These are phyloP conservation scores for Neurospora sp. DNA, from an alignment of 495 filamentous ascomycete species.

Conservation along the genomic window DNA sequence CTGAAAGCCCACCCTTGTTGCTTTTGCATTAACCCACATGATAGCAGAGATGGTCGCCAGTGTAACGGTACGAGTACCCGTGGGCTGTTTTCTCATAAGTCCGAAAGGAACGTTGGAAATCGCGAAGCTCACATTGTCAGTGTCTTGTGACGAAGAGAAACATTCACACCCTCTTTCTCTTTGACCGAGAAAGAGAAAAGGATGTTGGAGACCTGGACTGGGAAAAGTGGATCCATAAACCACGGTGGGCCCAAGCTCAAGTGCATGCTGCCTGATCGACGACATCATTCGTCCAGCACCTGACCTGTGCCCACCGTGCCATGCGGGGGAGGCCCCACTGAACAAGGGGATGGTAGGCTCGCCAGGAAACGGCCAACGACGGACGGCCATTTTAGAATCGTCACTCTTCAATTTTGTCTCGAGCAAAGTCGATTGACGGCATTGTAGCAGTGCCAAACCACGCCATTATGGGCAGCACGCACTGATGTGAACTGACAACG, in stretches of 20 bases:
- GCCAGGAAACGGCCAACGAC: neutral
- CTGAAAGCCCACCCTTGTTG: neutral
- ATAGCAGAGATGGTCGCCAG: neutral
- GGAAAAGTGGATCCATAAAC: neutral
- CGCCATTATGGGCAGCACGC: neutral
- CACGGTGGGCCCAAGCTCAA: neutral
- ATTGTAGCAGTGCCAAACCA: neutral
- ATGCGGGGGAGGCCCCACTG: neutral
- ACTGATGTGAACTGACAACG: neutral
- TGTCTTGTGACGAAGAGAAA: neutral
- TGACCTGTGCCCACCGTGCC: neutral
- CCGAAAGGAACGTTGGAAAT: neutral
- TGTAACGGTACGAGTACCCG: neutral
- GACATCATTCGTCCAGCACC: neutral
- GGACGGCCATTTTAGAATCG: neutral
- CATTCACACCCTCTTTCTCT: neutral
- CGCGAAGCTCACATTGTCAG: neutral
- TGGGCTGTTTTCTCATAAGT: neutral
- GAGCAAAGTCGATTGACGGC: neutral
- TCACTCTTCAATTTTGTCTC: neutral
- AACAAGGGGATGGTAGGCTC: neutral
- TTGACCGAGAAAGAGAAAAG: neutral
- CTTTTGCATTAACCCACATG: neutral
- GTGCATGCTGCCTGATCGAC: neutral
- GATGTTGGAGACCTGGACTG: neutral